Conservation (phyloP, 441 rosid species). For the Oxalis stricta region DNA sequence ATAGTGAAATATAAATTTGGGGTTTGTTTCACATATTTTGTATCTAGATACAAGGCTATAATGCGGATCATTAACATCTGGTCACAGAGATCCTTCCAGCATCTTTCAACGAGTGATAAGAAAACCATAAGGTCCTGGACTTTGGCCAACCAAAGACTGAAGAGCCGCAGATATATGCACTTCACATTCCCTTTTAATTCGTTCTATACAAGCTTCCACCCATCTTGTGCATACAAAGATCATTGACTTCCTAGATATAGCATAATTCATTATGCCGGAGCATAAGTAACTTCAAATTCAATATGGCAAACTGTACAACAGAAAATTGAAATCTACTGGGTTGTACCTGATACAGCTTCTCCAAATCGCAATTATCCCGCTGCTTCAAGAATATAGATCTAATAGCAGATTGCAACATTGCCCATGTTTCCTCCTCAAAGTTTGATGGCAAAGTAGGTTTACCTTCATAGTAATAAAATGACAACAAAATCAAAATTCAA, state of each 20-base stretch:
- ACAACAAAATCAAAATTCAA: constrained; percentile 5
- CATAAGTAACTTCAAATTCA: constrained; percentile 1
- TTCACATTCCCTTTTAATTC: constrained; percentile 88
- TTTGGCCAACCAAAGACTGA: constrained; percentile 79
- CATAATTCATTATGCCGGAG: constrained; percentile 4
- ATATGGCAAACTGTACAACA: neutral
- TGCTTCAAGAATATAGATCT: constrained; percentile 85
- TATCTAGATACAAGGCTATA: constrained; percentile 83
- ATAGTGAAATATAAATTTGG: constrained; percentile 69
- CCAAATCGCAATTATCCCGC: constrained; percentile 61
- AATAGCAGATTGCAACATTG: constrained; percentile 78
- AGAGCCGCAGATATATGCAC: constrained; percentile 62
- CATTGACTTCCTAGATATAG: constrained; percentile 64
- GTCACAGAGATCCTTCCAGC: constrained; percentile 95
- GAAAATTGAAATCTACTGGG: neutral
- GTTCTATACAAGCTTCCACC: constrained; percentile 84
- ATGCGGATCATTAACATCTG: constrained; percentile 97
- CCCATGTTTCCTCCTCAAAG: constrained; percentile 94
- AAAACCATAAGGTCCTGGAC: constrained; percentile 89
- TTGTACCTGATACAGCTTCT: constrained; percentile 77
- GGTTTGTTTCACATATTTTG: constrained; percentile 85
- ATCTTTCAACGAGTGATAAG: constrained; percentile 79
- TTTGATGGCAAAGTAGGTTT: constrained; percentile 78
- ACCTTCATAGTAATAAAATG: constrained; percentile 30
- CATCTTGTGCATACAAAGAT: constrained; percentile 87